These are phyloP conservation scores for Pterocarpus santalinus DNA, from an alignment of 306 rosid genomes.

Conservation along the genomic window DNA sequence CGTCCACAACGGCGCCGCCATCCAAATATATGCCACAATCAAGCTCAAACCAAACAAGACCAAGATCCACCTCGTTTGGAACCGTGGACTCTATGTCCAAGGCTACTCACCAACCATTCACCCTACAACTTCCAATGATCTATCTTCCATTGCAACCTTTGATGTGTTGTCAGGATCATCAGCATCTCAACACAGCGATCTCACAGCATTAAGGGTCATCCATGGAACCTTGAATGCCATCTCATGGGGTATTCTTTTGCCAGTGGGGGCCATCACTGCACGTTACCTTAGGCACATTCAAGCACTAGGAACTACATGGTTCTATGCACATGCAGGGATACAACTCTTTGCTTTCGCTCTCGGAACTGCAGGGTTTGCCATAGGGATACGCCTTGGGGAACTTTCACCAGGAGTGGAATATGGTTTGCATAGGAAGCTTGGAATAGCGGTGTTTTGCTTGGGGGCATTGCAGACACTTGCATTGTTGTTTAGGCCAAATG, in stretches of 20 bases:
- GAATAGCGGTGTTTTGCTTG: constrained; percentile 70
- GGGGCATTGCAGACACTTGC: constrained; percentile 87
- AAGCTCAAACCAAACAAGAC: constrained; percentile 74
- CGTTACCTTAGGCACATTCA: constrained; percentile 82
- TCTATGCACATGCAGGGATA: constrained; percentile 82
- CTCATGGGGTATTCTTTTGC: constrained; percentile 83
- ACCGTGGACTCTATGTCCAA: constrained; percentile 94
- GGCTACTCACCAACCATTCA: constrained; percentile 98
- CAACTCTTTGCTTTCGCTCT: constrained; percentile 70
- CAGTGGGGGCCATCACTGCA: constrained; percentile 82
- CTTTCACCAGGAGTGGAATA: constrained; percentile 82
- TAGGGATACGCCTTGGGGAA: constrained; percentile 75
- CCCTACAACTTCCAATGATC: constrained; percentile 77
- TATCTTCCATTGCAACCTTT: constrained; percentile 75
- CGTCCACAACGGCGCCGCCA: constrained; percentile 73
- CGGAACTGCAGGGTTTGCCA: constrained; percentile 76
- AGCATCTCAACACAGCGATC: constrained; percentile 51
- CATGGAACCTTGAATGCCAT: constrained; percentile 82
- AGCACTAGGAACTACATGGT: constrained; percentile 83
- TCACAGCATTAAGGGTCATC: constrained; percentile 51
- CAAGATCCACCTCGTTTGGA: constrained; percentile 81
- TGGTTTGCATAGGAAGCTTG: constrained; percentile 80
- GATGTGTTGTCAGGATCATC: constrained; percentile 78
- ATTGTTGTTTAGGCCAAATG: constrained; percentile 77
- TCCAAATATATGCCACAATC: constrained; percentile 76